Conservation (phyloP, 2,329 filamentous ascomycete species). For the Periglandula ipomoeae region DNA sequence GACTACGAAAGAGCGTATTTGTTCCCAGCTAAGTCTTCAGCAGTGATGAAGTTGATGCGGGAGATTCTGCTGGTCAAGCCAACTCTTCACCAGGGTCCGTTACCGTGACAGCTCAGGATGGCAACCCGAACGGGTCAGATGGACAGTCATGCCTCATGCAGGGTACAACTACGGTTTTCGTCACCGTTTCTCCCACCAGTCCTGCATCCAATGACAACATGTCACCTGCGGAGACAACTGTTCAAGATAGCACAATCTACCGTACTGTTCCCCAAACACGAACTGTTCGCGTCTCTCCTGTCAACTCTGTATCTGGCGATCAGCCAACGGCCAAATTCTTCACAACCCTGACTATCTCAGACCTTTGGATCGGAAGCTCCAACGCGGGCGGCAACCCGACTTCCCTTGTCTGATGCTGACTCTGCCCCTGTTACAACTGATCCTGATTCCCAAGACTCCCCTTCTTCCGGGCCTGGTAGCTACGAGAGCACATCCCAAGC, state of each 20-base stretch:
- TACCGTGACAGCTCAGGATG: constrained; percentile 5
- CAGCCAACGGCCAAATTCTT: constrained; percentile 18
- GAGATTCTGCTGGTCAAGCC: constrained; percentile 6
- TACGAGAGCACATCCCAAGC: constrained; percentile 10
- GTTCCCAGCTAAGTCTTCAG: background rate
- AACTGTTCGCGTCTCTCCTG: constrained; percentile 17
- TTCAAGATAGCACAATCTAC: constrained; percentile 12
- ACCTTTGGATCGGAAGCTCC: constrained; percentile 21
- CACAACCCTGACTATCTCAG: constrained; percentile 25
- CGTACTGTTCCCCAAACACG: constrained; percentile 16
- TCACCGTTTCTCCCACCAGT: constrained; percentile 33
- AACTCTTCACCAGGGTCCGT: constrained; percentile 5
- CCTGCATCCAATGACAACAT: constrained; percentile 11
- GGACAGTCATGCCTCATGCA: constrained; percentile 29
- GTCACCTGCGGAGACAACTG: constrained; percentile 8
- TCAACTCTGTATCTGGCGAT: constrained; percentile 10
- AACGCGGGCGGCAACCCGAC: constrained; percentile 6
- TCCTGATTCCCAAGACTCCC: constrained; percentile 10
- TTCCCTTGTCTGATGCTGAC: background rate
- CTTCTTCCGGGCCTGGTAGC: constrained; percentile 10
- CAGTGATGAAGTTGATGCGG: constrained; percentile 11
- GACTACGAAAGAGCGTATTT: background rate
- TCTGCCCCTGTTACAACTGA: constrained; percentile 10
- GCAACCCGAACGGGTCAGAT: constrained; percentile 5
- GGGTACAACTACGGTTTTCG: constrained; percentile 35